Evolutionary conservation across 768 basidiomycete genomes (phyloP), one percentile per base, ranked within the genome.

Genomic region (Suillus plorans): DNA sequence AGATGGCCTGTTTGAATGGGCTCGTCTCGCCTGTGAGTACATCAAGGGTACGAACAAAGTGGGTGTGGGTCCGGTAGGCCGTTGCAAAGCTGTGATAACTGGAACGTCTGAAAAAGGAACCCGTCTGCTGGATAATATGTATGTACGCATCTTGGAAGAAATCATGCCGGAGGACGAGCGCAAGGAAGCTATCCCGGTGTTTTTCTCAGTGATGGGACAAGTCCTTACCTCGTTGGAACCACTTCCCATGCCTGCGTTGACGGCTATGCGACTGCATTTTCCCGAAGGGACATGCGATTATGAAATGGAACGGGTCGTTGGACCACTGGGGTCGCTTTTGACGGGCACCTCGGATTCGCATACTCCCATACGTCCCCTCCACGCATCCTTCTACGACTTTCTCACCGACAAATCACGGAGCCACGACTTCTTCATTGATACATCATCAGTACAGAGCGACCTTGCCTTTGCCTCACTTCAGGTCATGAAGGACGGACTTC

Each of bases 381-480:
- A 76, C 45, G 56, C 71, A 4, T 76, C 75, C 0, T 73, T 76
- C 65, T 59, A 58, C 20, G 76, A 77, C 42, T 77, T 71, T 59
- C 67, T 74, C 16, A 62, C 44, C 2, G 61, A 70, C 53, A 0
- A 44, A 44, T 34, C 31, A 4, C 67, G 72, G 1, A 66, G 69
- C 18, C 36, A 41, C 6, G 31, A 59, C 12, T 74, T 69, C 53
- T 64, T 34, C 60, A 49, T 69, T 22, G 66, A 66, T 31, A 16
- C 36, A 14, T n/a, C 20, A 2, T 20, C 10, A 0, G 31, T 31
- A 13, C 49, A 50, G 12, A 13, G 41, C 5, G 13, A 45, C 22
- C 60, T 76, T 16, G 66, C 73, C 2, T 39, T 66, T 14, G 55
- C 64, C 3, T 72, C 71, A 45, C 60, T 79, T 45, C 61, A 61